These are phyloP conservation scores for Rhazya stricta DNA, from an alignment of 257 asterid species.

Conservation along the genomic window DNA sequence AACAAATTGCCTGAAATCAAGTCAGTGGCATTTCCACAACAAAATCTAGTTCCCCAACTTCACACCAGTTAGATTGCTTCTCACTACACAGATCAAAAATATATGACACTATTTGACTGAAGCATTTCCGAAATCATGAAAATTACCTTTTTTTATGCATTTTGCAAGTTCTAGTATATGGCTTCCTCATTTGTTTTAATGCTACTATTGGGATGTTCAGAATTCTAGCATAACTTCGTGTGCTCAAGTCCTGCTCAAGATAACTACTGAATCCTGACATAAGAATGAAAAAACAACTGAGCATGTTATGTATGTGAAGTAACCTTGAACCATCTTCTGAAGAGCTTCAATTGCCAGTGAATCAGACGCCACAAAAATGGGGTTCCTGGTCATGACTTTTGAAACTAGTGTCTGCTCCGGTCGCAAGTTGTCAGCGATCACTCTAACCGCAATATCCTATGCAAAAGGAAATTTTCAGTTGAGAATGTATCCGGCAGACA, in stretches of 20 bases:
- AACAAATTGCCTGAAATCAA: not conserved
- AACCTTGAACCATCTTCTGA: conserved; percentile 99
- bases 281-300: not conserved
- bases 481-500: not conserved
- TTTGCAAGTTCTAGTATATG: not conserved
- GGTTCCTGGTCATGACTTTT: conserved; percentile 93
- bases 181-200: not conserved
- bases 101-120: not conserved
- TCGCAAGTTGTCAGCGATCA: conserved; percentile 86
- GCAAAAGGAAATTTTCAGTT: conserved; percentile 12
- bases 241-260: not conserved
- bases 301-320: conserved; percentile 1
- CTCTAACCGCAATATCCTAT: conserved; percentile 91
- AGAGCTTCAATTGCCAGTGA: conserved; percentile 91
- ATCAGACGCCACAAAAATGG: conserved; percentile 82
- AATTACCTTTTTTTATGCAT: not conserved
- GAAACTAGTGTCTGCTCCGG: conserved; percentile 81
- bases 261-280: conserved; percentile 1
- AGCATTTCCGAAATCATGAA: not conserved
- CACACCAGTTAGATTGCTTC: not conserved
- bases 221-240: not conserved
- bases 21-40: not conserved
- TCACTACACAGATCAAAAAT: not conserved
- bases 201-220: no score
- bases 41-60: not conserved